A percentile compares a stretch with the other conserved stretches of the same genome.
Evolutionary conservation across 1,284 basidiomycete genomes (phyloP).

Genomic region (Ceratobasidium theobromae): DNA sequence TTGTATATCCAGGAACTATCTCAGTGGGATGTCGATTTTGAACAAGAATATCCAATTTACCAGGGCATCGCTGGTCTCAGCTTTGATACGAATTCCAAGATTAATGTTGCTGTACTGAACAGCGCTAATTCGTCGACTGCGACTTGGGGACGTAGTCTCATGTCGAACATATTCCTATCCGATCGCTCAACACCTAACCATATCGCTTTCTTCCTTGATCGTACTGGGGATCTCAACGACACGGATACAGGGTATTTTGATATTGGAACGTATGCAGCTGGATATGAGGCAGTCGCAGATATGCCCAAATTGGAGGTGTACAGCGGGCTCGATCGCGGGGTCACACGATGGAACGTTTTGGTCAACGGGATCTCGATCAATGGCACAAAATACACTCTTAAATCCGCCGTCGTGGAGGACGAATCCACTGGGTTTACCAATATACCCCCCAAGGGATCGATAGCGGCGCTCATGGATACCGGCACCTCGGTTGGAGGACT

Average conservation of each 20-base stretch:
- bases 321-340: neutral
- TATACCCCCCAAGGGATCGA: neutral
- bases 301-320: neutral
- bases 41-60: neutral
- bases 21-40: neutral
- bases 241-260: slow-evolving; percentile 19
- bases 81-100: slow-evolving; percentile 14
- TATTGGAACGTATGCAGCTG: slow-evolving; percentile 22
- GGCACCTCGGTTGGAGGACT: slow-evolving; percentile 20
- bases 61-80: slow-evolving; percentile 21
- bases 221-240: slow-evolving; percentile 18
- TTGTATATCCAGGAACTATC: neutral
- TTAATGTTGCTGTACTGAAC: neutral
- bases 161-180: slow-evolving; percentile 17
- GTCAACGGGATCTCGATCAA: neutral
- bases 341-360: slow-evolving; percentile 12
- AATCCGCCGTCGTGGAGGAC: neutral
- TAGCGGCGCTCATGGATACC: slow-evolving; percentile 21
- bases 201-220: slow-evolving; percentile 27
- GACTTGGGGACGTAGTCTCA: slow-evolving; percentile 21
- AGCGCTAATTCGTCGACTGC: neutral
- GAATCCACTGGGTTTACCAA: neutral
- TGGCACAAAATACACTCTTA: neutral
- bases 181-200: slow-evolving; percentile 24
- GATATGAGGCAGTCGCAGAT: slow-evolving; percentile 7